Conservation (phyloP, 116 monocot genomes). For the Phalaenopsis hybrid region DNA sequence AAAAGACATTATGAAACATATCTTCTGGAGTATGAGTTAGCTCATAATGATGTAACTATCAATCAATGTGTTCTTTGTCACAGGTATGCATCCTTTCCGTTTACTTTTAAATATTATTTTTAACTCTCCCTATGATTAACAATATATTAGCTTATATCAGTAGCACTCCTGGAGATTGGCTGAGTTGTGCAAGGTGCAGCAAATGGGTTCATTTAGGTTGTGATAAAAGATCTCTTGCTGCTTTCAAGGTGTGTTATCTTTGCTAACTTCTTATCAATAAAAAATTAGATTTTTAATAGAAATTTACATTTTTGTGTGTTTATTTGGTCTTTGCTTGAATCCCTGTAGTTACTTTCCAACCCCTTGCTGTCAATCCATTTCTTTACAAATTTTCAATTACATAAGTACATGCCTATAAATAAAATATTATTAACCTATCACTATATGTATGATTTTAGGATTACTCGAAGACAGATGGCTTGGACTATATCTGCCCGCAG, state of each 20-base stretch:
- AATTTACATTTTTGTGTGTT: neutral
- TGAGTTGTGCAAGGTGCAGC: neutral
- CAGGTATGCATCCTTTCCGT: neutral
- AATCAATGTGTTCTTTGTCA: neutral
- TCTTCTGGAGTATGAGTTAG: slow-evolving; percentile 6
- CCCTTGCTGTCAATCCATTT: neutral
- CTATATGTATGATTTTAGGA: neutral
- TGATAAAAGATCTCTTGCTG: neutral
- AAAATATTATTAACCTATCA: neutral
- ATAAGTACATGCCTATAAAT: neutral
- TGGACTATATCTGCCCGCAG: neutral
- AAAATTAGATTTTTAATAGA: neutral
- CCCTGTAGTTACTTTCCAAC: too few relatives aligned
- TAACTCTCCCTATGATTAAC: neutral
- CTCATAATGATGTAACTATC: slow-evolving; percentile 2
- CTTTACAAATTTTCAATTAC: neutral
- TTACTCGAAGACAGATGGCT: slow-evolving; percentile 1
- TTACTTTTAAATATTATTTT: neutral
- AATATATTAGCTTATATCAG: neutral
- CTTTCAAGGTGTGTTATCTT: neutral
- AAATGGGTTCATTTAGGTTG: slow-evolving; percentile 8
- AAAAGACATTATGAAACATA: slow-evolving; percentile 7
- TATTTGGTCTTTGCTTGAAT: neutral
- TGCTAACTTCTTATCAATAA: neutral
- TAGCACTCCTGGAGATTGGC: slow-evolving; percentile 1